These are phyloP conservation scores for Adansonia rubrostipa DNA, from an alignment of 441 rosid genomes.

Conservation along the genomic window DNA sequence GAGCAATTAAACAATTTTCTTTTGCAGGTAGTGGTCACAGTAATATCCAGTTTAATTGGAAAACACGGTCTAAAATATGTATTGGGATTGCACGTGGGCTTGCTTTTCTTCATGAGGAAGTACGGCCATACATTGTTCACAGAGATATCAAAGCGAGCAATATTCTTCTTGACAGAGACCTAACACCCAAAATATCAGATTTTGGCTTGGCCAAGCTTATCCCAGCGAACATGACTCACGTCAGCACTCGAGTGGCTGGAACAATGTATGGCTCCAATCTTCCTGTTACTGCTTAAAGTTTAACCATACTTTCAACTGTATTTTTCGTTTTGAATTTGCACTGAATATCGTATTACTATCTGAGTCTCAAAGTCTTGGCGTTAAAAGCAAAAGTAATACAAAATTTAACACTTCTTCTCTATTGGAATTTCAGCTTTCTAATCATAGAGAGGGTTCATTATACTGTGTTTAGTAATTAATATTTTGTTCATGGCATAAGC, in stretches of 20 bases:
- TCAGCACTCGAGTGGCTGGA: constrained; percentile 97
- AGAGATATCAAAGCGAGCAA: constrained; percentile 98
- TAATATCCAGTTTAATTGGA: constrained; percentile 73
- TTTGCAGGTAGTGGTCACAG: constrained; percentile 63
- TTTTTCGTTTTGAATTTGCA: constrained; percentile 12
- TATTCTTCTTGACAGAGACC: constrained; percentile 80
- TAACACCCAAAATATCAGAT: constrained; percentile 51
- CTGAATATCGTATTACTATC: not conserved
- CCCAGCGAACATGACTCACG: constrained; percentile 83
- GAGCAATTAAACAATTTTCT: constrained; percentile 25
- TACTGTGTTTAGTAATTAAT: not conserved
- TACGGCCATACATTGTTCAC: constrained; percentile 74
- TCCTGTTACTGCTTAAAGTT: constrained; percentile 1
- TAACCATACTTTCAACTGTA: not conserved
- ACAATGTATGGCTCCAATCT: constrained; percentile 69
- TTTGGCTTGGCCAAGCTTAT: constrained; percentile 96
- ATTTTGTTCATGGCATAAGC: not conserved
- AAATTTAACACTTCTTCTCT: not conserved
- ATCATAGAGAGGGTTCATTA: not conserved
- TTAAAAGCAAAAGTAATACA: constrained; percentile 5
- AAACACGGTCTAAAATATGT: constrained; percentile 65
- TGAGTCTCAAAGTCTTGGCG: not conserved
- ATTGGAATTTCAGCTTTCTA: not conserved
- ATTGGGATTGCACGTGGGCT: constrained; percentile 86
- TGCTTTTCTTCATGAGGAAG: constrained; percentile 85